A percentile compares a stretch with the other conserved stretches of the same genome.
phyloP scores from a whole-genome alignment of 2,329 filamentous ascomycete species.

The Paecilomyces sp. region DNA sequence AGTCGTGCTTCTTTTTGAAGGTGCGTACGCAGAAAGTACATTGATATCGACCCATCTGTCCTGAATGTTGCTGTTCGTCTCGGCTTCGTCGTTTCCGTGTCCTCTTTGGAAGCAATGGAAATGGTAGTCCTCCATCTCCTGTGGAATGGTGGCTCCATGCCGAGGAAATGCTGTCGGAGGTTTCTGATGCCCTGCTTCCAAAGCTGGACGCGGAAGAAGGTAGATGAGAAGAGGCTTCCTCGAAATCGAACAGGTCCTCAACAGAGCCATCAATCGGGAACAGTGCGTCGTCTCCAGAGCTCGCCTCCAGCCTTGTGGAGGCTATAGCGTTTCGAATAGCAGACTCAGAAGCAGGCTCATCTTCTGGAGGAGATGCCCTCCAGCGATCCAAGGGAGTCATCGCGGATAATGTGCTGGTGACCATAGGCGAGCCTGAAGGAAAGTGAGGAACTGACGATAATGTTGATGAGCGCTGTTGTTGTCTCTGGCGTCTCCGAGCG shows the following conservation, averaged over 20 bases:
- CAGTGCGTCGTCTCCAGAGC: background rate
- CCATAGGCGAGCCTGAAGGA: constrained; percentile 39
- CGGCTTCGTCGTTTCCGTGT: constrained; percentile 4
- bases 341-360: constrained; percentile 35
- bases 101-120: constrained; percentile 12
- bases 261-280: background rate
- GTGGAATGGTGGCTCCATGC: constrained; percentile 26
- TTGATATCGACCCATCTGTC: constrained; percentile 23
- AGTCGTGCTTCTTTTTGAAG: constrained; percentile 45
- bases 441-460: constrained; percentile 19
- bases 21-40: constrained; percentile 45
- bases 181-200: constrained; percentile 20
- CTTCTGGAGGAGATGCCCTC: constrained; percentile 39
- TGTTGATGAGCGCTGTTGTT: constrained; percentile 15
- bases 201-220: constrained; percentile 24
- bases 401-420: constrained; percentile 22
- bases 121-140: constrained; percentile 12
- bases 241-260: constrained; percentile 18
- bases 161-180: constrained; percentile 23
- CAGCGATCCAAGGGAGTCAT: constrained; percentile 44
- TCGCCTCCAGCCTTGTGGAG: background rate
- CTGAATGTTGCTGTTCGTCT: background rate
- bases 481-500: constrained; percentile 41
- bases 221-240: constrained; percentile 18
- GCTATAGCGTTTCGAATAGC: constrained; percentile 32